Conservation (phyloP, 2,329 filamentous ascomycete species). For the Amauroascus niger region DNA sequence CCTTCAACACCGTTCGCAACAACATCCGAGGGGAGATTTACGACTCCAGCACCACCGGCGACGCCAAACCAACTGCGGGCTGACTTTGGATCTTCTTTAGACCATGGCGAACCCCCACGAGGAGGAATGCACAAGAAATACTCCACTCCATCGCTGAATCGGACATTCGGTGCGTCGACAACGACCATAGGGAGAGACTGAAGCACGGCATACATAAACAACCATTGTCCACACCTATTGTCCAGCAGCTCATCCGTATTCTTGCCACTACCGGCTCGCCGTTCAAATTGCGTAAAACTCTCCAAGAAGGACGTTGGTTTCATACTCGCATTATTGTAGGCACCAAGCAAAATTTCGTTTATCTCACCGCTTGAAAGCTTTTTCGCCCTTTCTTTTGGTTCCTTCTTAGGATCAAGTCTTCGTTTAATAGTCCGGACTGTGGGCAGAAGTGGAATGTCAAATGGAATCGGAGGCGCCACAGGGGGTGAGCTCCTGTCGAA, state of each 20-base stretch:
- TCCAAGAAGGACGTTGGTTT: conserved; percentile 40
- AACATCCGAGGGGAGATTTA: conserved; percentile 53
- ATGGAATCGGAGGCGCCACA: conserved; percentile 82
- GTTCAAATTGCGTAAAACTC: conserved; percentile 41
- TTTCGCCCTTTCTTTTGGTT: conserved; percentile 59
- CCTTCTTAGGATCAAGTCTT: conserved; percentile 61
- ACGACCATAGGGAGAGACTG: conserved; percentile 42
- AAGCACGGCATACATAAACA: conserved; percentile 43
- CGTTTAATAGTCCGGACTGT: conserved; percentile 55
- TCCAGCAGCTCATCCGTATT: conserved; percentile 38
- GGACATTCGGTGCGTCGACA: conserved; percentile 40
- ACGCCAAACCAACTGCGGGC: conserved; percentile 43
- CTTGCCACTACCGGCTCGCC: conserved; percentile 36
- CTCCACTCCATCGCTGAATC: conserved; percentile 39
- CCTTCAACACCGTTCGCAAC: conserved; percentile 59
- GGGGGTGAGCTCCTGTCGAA: conserved; percentile 84
- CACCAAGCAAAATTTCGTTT: conserved; percentile 63
- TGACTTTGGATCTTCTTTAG: conserved; percentile 36
- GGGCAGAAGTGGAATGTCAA: conserved; percentile 73
- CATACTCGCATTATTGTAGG: conserved; percentile 67
- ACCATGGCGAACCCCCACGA: conserved; percentile 42
- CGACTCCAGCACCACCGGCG: conserved; percentile 54
- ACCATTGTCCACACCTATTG: conserved; percentile 43
- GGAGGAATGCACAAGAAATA: conserved; percentile 44
- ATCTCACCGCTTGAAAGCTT: conserved; percentile 72